Conservation (phyloP, 169 alveolate species). For the Plasmodium falciparum region DNA sequence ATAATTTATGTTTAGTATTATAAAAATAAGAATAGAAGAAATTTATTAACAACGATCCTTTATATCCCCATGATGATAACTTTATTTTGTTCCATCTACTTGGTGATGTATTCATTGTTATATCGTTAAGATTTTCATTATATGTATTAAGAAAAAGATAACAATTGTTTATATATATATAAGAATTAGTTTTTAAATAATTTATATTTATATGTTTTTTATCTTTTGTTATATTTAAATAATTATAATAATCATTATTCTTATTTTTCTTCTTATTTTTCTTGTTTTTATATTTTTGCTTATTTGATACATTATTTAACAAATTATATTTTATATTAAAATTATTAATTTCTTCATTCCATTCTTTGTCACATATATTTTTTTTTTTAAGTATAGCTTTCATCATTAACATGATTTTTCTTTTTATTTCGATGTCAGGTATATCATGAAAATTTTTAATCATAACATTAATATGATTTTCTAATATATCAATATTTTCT, state of each 20-base stretch:
- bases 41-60: conserved; percentile 42
- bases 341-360: conserved; percentile 18
- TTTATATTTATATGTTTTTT: conserved; percentile 33
- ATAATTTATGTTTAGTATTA: conserved; percentile 43
- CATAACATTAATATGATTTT: conserved; percentile 8
- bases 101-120: not conserved
- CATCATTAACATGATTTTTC: conserved; percentile 25
- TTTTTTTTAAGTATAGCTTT: conserved; percentile 17
- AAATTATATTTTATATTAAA: not conserved
- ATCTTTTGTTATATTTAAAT: conserved; percentile 47
- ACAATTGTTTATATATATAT: conserved; percentile 35
- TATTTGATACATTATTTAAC: no score
- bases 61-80: conserved; percentile 47
- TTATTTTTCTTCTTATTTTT: conserved; percentile 15
- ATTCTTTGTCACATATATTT: not conserved
- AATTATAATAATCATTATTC: conserved; percentile 20
- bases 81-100: not conserved
- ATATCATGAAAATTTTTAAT: conserved; percentile 23
- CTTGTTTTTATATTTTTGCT: no score
- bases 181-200: conserved; percentile 24
- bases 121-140: not conserved
- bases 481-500: not conserved
- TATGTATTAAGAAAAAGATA: conserved; percentile 4
- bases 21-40: conserved; percentile 61
- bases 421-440: conserved; percentile 68